Evolutionary conservation across 2,329 filamentous ascomycete genomes (phyloP).

Genomic region (Sporothrix globosa): DNA sequence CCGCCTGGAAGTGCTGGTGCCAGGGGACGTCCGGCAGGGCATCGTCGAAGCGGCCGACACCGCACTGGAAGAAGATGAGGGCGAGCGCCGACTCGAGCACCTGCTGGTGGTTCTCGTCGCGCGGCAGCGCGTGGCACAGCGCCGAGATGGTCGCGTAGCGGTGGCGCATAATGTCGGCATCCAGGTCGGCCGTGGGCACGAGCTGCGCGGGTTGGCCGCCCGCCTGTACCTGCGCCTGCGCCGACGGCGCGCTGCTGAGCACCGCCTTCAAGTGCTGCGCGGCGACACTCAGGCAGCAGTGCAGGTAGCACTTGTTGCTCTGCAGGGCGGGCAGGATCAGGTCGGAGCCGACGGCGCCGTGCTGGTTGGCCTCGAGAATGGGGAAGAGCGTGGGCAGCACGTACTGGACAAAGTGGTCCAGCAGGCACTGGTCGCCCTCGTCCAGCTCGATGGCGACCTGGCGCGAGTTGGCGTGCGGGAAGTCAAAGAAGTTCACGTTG

Average conservation of each 20-base stretch:
- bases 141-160: conserved; percentile 85
- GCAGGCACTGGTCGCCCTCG: conserved; percentile 80
- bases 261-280: conserved; percentile 90
- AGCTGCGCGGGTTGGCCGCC: not conserved
- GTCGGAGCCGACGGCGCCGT: conserved; percentile 77
- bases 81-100: conserved; percentile 91
- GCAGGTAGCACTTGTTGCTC: conserved; percentile 88
- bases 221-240: conserved; percentile 2
- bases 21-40: conserved; percentile 88
- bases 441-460: conserved; percentile 80
- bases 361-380: conserved; percentile 86
- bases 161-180: conserved; percentile 90
- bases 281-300: conserved; percentile 92
- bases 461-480: conserved; percentile 69
- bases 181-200: conserved; percentile 59
- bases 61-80: conserved; percentile 95
- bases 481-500: conserved; percentile 82
- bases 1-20: conserved; percentile 96
- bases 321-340: conserved; percentile 86
- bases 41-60: conserved; percentile 84
- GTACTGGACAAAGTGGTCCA: conserved; percentile 88
- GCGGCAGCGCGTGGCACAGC: conserved; percentile 78
- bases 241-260: conserved; percentile 47
- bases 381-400: conserved; percentile 91
- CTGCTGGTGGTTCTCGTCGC: conserved; percentile 79